Base-by-base conservation (phyloP, 2,329 filamentous ascomycete species). In the Fusarium sp. region DNA sequence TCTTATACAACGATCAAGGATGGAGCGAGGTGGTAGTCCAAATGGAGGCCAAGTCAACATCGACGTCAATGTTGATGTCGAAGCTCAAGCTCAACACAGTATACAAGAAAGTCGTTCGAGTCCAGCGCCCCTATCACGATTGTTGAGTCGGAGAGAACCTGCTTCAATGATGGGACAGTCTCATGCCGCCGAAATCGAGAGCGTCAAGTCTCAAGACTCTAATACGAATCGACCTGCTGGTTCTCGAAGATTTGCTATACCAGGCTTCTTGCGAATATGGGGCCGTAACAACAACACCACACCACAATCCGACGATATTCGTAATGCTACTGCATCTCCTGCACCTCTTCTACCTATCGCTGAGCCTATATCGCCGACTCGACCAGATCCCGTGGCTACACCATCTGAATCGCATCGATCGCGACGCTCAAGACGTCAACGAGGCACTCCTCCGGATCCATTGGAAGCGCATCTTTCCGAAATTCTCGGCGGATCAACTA, bases 121-220 rank as follows among this genome's bases (percentile, higher is more conserved):
- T 48, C 38, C 60, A 18, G 35, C 65, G 32, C 60, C 64, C 18
- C 42, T 78, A 23, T 71, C 74, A 12, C 60, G 60, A 46, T 32
- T 77, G 12, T 62, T 72, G 20, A 67, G 63, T 41, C 69, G 75
- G 10, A 67, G 69, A 40, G 66, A 73, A 42, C 68, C 70, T 37
- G 56, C 52, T 46, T 58, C 70, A 48, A 67, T 59, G 20, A 61
- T 66, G 14, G 48, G 54, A 38, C 64, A 70, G 35, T 37, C 65
- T 12, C 70, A 71, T 8, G 69, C 70, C 18, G 69, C 77, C 26
- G 79, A 78, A 30, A 64, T 75, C 20, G 80, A 84, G 49, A 85
- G 82, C 23, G 85, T 85, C 37, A 89, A 89, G 73, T 83, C 84
- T 3, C 84, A 85, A 5, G 79, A 80, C 5, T 81, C 84, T 17